Evolutionary conservation across 805 yeast genomes (phyloP).

Genomic region (Candida multigemmis): DNA sequence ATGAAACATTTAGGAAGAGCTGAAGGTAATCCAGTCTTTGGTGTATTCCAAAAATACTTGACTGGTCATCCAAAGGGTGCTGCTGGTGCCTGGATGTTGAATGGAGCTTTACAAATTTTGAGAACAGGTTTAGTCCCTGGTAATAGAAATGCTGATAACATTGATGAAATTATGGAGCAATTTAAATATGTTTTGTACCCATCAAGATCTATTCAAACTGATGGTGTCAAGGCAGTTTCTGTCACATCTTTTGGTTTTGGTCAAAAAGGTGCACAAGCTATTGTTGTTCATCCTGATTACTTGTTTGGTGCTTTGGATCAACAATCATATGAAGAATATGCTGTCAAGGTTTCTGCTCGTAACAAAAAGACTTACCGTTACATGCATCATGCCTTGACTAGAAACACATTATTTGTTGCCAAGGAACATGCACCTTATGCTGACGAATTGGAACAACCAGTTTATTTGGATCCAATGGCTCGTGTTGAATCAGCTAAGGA

Average conservation of each 20-base stretch:
- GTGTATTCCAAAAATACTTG: constrained; percentile 97
- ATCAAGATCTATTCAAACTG: constrained; percentile 86
- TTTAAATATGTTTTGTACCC: constrained; percentile 90
- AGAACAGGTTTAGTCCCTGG: constrained; percentile 95
- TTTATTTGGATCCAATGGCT: constrained; percentile 93
- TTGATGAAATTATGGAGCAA: constrained; percentile 75
- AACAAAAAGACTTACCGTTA: constrained; percentile 87
- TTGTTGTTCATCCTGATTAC: constrained; percentile 89
- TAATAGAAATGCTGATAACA: constrained; percentile 96
- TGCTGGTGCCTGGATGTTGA: constrained; percentile 99
- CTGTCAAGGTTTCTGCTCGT: constrained; percentile 62
- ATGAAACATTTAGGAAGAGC: constrained; percentile 92
- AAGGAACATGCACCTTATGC: constrained; percentile 91
- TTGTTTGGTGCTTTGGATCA: constrained; percentile 75
- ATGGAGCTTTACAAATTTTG: constrained; percentile 92
- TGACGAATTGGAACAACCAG: constrained; percentile 79
- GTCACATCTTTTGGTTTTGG: constrained; percentile 98
- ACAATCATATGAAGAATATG: constrained; percentile 63
- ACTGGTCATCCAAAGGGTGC: constrained; percentile 99
- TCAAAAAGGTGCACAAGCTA: constrained; percentile 97
- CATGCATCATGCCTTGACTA: constrained; percentile 90
- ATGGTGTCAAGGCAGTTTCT: constrained; percentile 95
- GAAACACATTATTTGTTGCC: constrained; percentile 84
- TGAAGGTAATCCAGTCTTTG: constrained; percentile 94
- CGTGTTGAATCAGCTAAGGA: constrained; percentile 44